These are phyloP conservation scores for Rhodamnia rubescens DNA, from an alignment of 345 rosid species.

Conservation along the genomic window DNA sequence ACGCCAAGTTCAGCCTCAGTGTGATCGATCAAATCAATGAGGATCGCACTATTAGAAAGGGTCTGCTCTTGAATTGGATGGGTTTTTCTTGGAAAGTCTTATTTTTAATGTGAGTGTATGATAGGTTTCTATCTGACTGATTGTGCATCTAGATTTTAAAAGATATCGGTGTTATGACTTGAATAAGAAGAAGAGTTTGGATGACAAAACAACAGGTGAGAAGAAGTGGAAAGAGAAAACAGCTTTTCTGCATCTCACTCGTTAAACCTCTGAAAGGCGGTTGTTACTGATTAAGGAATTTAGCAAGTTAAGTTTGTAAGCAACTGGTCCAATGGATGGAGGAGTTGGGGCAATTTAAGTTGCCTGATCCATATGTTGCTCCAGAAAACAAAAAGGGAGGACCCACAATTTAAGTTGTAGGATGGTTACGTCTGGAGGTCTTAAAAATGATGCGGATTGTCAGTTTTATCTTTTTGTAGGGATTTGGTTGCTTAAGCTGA, in stretches of 20 bases:
- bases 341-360: too few relatives aligned
- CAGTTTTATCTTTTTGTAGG: not conserved
- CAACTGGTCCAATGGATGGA: too few relatives aligned
- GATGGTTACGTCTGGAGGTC: not conserved
- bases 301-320: too few relatives aligned
- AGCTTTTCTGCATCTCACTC: not conserved
- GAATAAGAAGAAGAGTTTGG: not conserved
- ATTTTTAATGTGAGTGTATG: not conserved
- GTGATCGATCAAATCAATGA: not conserved
- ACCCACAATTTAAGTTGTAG: too few relatives aligned
- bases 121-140: not conserved
- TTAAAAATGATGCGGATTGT: not conserved
- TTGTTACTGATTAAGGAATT: too few relatives aligned
- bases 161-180: not conserved
- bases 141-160: not conserved
- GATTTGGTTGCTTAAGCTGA: not conserved
- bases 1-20: not conserved
- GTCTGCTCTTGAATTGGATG: not conserved
- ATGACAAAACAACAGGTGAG: not conserved
- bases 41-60: not conserved
- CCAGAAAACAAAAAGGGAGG: too few relatives aligned
- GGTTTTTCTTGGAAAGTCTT: not conserved
- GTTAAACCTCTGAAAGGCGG: not conserved
- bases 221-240: not conserved
- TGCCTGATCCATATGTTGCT: too few relatives aligned